Conservation (phyloP, 2,329 filamentous ascomycete genomes). For the Trichocomaceae sp. region DNA sequence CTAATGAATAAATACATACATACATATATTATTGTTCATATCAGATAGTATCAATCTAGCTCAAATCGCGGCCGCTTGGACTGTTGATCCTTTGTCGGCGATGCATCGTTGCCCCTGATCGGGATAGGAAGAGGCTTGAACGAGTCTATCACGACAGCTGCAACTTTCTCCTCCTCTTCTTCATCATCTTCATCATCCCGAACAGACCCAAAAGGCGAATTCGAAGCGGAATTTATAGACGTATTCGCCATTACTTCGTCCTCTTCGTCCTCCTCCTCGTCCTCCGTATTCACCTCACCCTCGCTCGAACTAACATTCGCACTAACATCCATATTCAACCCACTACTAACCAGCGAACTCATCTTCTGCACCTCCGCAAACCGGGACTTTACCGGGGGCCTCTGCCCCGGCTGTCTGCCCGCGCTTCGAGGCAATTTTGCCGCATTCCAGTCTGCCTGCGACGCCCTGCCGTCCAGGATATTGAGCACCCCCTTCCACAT, state of each 20-base stretch:
- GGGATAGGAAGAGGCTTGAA: neutral
- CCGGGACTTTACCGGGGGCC: slow-evolving; percentile 14
- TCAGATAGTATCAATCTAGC: neutral
- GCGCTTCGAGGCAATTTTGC: slow-evolving; percentile 24
- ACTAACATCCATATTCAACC: slow-evolving; percentile 24
- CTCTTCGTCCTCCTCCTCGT: slow-evolving; percentile 6
- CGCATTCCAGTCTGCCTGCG: slow-evolving; percentile 7
- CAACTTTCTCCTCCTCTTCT: neutral
- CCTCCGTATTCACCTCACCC: slow-evolving; percentile 5
- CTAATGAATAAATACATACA: too few species aligned
- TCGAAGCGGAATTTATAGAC: neutral
- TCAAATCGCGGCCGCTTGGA: slow-evolving; percentile 6
- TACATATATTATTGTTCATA: neutral
- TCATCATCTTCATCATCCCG: neutral
- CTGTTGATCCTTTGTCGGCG: neutral
- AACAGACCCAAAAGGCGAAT: neutral
- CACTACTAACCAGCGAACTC: slow-evolving; percentile 35
- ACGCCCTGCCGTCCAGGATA: slow-evolving; percentile 34
- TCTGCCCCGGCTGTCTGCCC: slow-evolving; percentile 22
- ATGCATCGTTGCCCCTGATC: neutral
- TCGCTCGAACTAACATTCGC: slow-evolving; percentile 22
- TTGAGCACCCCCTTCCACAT: slow-evolving; percentile 44
- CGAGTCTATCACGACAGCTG: neutral
- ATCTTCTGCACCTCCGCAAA: slow-evolving; percentile 32
- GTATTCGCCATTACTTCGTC: neutral